phyloP scores from a whole-genome alignment of 805 yeast species.

The Candida tallmaniae region DNA sequence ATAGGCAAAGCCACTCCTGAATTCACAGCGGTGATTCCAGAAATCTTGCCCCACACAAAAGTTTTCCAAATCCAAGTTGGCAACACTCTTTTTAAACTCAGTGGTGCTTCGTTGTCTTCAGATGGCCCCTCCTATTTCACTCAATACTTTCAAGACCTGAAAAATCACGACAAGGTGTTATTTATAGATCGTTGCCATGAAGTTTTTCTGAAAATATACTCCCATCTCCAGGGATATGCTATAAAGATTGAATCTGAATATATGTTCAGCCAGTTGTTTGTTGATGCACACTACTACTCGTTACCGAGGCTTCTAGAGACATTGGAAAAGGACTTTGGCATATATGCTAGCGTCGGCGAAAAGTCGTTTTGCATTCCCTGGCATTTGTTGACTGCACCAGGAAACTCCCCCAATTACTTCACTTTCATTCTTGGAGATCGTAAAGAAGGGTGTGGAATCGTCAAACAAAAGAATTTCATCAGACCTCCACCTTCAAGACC shows the following conservation, averaged over 20 bases:
- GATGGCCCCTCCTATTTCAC: slow-evolving; percentile 92
- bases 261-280: slow-evolving; percentile 56
- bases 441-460: slow-evolving; percentile 37
- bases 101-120: slow-evolving; percentile 81
- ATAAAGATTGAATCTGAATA: slow-evolving; percentile 55
- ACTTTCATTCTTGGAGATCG: slow-evolving; percentile 54
- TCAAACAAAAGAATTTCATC: slow-evolving; percentile 40
- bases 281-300: slow-evolving; percentile 71
- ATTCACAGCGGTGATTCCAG: slow-evolving; percentile 43
- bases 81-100: slow-evolving; percentile 50
- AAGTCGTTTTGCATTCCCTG: slow-evolving; percentile 55
- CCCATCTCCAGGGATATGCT: slow-evolving; percentile 79
- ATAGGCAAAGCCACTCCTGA: slow-evolving; percentile 18
- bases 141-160: slow-evolving; percentile 47
- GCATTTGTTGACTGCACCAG: slow-evolving; percentile 49
- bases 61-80: slow-evolving; percentile 74
- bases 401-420: slow-evolving; percentile 77
- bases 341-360: slow-evolving; percentile 57
- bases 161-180: slow-evolving; percentile 39
- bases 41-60: slow-evolving; percentile 60
- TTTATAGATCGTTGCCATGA: slow-evolving; percentile 72
- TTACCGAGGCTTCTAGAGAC: slow-evolving; percentile 50
- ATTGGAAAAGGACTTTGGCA: slow-evolving; percentile 46
- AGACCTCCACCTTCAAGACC: slow-evolving; percentile 80
- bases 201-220: slow-evolving; percentile 60